phyloP scores from a whole-genome alignment of 208 protist species.

The Acanthamoeba royreba region DNA sequence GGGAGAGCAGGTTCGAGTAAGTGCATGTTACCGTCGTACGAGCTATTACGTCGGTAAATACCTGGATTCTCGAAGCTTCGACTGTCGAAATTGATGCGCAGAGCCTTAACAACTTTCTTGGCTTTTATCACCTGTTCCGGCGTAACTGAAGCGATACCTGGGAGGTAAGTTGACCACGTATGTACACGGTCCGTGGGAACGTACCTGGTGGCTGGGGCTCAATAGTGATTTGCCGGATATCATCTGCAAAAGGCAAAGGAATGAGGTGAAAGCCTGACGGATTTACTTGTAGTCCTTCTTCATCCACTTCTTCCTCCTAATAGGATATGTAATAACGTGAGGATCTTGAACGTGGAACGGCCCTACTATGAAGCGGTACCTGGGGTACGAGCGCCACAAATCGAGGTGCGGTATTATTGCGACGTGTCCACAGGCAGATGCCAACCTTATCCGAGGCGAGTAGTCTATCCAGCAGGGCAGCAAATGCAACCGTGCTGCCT shows the following conservation, averaged over 20 bases:
- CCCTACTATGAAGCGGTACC: background rate
- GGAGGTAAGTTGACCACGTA: too few species aligned
- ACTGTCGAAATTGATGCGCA: constrained; percentile 63
- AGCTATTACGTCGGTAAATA: too few species aligned
- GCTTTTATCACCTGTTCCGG: constrained; percentile 54
- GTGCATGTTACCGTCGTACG: too few species aligned
- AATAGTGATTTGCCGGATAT: constrained; percentile 51
- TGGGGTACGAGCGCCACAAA: constrained; percentile 66
- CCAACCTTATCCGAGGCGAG: constrained; percentile 46
- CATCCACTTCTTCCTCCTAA: constrained; percentile 24
- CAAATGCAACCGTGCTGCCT: constrained; percentile 52
- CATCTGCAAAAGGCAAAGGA: constrained; percentile 63
- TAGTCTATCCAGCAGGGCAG: constrained; percentile 56
- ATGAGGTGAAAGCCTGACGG: constrained; percentile 60
- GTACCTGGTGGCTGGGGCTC: background rate
- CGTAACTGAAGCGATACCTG: too few species aligned
- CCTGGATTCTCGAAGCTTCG: constrained; percentile 63
- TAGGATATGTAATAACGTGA: background rate
- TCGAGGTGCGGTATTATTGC: background rate
- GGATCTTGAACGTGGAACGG: background rate
- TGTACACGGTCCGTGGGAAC: too few species aligned
- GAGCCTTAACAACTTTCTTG: constrained; percentile 57
- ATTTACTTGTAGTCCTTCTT: constrained; percentile 4
- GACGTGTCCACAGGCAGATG: constrained; percentile 38
- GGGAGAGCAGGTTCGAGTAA: too few species aligned